Conservation (phyloP, 2,329 filamentous ascomycete species). For the Chrysoporthe austroafricana region DNA sequence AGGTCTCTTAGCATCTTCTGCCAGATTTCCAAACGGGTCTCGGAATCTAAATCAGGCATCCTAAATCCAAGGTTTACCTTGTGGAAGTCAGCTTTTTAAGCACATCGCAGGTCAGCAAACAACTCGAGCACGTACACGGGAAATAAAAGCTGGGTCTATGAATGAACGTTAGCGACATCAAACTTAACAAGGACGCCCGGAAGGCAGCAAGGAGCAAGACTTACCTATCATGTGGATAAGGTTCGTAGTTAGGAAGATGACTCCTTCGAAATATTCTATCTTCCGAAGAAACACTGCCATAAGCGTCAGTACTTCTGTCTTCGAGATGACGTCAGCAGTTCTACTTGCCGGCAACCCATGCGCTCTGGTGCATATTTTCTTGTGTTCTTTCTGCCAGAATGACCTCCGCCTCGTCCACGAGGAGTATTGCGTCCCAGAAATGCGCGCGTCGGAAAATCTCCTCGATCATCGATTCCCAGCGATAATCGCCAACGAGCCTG, state of each 20-base stretch:
- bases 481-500: neutral
- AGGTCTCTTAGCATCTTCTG: neutral
- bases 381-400: slow-evolving; percentile 13
- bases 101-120: neutral
- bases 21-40: neutral
- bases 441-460: neutral
- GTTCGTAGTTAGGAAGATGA: slow-evolving; percentile 9
- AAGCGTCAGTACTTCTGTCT: neutral
- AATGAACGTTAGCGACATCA: neutral
- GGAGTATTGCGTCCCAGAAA: slow-evolving; percentile 18
- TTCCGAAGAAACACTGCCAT: slow-evolving; percentile 3
- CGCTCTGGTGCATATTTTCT: slow-evolving; percentile 10
- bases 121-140: neutral
- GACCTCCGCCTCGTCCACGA: slow-evolving; percentile 16
- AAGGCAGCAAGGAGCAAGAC: neutral
- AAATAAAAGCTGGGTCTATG: slow-evolving; percentile 5
- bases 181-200: neutral
- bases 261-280: slow-evolving; percentile 13
- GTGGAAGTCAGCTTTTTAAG: neutral
- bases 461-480: slow-evolving; percentile 4
- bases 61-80: neutral
- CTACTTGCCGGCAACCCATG: slow-evolving; percentile 11
- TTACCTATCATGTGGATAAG: slow-evolving; percentile 12
- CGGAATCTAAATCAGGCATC: neutral
- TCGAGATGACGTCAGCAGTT: neutral